These are phyloP conservation scores for Angophora floribunda DNA, from an alignment of 345 rosid species.

Conservation along the genomic window DNA sequence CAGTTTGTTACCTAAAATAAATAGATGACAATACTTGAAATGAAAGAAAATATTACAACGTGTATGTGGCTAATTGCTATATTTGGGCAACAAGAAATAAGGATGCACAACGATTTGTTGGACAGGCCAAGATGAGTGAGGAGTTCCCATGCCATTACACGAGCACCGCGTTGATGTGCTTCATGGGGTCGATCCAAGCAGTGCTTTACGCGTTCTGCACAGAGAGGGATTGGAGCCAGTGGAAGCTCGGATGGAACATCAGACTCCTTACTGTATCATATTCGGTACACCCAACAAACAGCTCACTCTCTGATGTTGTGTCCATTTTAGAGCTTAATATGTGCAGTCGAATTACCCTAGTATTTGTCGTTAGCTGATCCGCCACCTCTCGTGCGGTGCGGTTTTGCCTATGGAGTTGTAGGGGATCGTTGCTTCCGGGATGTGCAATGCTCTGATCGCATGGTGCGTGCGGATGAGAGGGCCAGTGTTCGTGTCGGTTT, in stretches of 20 bases:
- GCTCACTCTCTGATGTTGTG: too few species aligned
- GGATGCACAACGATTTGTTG: background rate
- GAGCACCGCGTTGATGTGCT: background rate
- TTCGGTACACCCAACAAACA: background rate
- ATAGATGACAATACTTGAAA: background rate
- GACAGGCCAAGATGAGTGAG: background rate
- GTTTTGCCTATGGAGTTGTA: background rate
- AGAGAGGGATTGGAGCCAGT: conserved; percentile 11
- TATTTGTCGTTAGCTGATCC: background rate
- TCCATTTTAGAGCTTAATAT: background rate
- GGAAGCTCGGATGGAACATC: conserved; percentile 24
- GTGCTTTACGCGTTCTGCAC: background rate
- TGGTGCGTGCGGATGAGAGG: conserved; percentile 17
- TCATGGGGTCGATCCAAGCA: background rate
- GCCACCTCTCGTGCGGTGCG: rapidly evolving
- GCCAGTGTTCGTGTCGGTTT: conserved; percentile 11
- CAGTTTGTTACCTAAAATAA: background rate
- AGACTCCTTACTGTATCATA: background rate
- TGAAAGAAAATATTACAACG: background rate
- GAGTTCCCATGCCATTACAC: background rate
- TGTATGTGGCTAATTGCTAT: background rate
- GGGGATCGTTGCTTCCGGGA: conserved; percentile 11
- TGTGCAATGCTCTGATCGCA: background rate
- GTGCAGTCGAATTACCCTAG: background rate
- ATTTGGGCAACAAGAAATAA: background rate